phyloP scores from a whole-genome alignment of 768 basidiomycete genomes.

The Cubamyces sp. region DNA sequence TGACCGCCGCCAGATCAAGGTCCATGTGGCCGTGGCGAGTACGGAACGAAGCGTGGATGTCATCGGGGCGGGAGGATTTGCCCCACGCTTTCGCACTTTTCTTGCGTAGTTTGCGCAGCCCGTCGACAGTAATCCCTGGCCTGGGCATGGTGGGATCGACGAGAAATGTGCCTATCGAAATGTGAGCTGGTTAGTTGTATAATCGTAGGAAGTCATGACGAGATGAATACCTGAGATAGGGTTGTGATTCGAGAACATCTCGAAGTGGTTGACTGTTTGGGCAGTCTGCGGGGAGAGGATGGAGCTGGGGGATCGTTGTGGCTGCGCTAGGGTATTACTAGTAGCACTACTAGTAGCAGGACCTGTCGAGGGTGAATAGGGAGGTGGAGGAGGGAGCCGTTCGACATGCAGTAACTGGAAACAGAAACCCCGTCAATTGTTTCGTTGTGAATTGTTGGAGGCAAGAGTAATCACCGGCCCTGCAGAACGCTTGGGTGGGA shows the following conservation, averaged over 20 bases:
- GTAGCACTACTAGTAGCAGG: not conserved
- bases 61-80: not conserved
- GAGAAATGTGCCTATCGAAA: conserved; percentile 24
- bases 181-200: conserved; percentile 4
- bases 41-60: conserved; percentile 31
- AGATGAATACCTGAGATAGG: conserved; percentile 27
- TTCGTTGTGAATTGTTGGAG: not conserved
- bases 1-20: conserved; percentile 31
- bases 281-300: conserved; percentile 27
- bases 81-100: conserved; percentile 14
- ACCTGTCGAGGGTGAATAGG: conserved; percentile 9
- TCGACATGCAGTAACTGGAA: not conserved
- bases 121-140: not conserved
- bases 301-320: not conserved
- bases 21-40: conserved; percentile 31
- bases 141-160: conserved; percentile 22
- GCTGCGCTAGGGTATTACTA: not conserved
- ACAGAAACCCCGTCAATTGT: no score
- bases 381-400: conserved; percentile 12
- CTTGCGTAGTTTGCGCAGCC: not conserved
- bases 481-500: conserved; percentile 7
- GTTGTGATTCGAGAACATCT: conserved; percentile 31
- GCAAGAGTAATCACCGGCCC: not conserved
- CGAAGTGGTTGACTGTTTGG: conserved; percentile 34
- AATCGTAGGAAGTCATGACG: not conserved